Percentiles rank a stretch among this genome's conserved stretches.
Evolutionary conservation across 2,329 filamentous ascomycete species (phyloP).

Genomic region (Thielaviopsis ethacetica): DNA sequence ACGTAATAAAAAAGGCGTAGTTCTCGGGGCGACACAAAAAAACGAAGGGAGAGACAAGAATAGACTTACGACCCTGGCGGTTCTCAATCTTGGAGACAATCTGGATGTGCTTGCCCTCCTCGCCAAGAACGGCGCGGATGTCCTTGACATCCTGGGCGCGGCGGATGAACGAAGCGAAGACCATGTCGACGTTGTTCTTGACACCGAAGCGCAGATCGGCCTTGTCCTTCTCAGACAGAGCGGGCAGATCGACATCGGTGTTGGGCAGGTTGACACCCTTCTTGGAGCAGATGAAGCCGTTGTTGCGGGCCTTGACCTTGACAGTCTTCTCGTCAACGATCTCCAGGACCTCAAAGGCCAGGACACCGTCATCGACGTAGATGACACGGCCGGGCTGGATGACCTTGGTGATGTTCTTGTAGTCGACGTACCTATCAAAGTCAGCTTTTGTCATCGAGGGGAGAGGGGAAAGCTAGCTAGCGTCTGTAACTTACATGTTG

Average conservation of each 20-base stretch:
- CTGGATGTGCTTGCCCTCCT: conserved; percentile 90
- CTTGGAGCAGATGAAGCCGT: conserved; percentile 95
- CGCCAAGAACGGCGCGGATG: conserved; percentile 81
- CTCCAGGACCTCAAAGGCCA: conserved; percentile 85
- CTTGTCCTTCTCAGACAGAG: conserved; percentile 97
- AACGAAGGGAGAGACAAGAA: neutral
- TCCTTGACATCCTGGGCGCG: conserved; percentile 81
- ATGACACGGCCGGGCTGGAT: conserved; percentile 82
- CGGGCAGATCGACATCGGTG: conserved; percentile 94
- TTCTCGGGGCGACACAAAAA: neutral
- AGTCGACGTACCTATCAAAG: conserved; percentile 69
- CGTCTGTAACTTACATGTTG: conserved; percentile 75
- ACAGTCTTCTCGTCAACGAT: conserved; percentile 81
- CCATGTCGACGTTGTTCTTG: conserved; percentile 97
- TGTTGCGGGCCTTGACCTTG: conserved; percentile 79
- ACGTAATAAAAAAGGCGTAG: neutral
- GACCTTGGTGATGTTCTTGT: conserved; percentile 99
- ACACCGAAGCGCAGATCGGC: conserved; percentile 86
- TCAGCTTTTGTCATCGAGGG: neutral
- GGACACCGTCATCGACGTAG: conserved; percentile 96
- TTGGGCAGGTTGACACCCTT: conserved; percentile 99
- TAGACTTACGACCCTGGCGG: conserved; percentile 57
- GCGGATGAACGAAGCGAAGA: conserved; percentile 97
- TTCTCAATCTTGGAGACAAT: conserved; percentile 99
- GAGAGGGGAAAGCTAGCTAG: neutral